Percentiles rank a stretch among this genome's conserved stretches.
Conservation (phyloP, 371 early-diverging fungal genomes). For the Gilbertella persicaria region DNA sequence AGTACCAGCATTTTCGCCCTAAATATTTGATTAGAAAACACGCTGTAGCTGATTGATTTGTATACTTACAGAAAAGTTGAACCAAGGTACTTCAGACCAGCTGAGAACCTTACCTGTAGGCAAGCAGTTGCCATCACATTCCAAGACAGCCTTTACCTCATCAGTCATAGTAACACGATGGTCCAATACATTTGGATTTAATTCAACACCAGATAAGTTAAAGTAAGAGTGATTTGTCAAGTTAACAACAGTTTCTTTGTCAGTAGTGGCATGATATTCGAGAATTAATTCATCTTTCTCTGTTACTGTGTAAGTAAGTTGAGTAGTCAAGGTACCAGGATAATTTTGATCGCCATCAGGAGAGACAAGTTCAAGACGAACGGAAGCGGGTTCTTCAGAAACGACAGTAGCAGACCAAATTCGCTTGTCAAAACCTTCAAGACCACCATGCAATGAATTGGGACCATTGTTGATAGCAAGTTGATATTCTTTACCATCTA, state of each 20-base stretch:
- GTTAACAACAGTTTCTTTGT: constrained; percentile 38
- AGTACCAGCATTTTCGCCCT: constrained; percentile 40
- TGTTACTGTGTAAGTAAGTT: constrained; percentile 46
- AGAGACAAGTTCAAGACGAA: constrained; percentile 47
- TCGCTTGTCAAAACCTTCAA: constrained; percentile 48
- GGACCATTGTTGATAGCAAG: constrained; percentile 43
- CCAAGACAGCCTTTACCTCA: constrained; percentile 52
- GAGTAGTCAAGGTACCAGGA: constrained; percentile 42
- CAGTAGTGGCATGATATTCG: constrained; percentile 39
- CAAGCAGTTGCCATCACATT: constrained; percentile 53
- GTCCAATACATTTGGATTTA: constrained; percentile 43
- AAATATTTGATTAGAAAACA: neutral
- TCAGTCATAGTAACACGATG: constrained; percentile 54
- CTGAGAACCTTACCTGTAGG: constrained; percentile 67
- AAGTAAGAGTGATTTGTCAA: constrained; percentile 51
- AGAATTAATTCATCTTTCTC: constrained; percentile 34
- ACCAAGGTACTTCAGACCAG: constrained; percentile 38
- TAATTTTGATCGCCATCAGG: constrained; percentile 51
- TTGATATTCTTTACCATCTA: constrained; percentile 37
- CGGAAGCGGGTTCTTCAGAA: constrained; percentile 41
- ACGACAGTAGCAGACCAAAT: constrained; percentile 41
- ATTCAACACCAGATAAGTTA: constrained; percentile 52
- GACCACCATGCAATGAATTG: constrained; percentile 49
- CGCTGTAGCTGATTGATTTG: neutral
- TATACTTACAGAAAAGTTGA: constrained; percentile 62